phyloP scores from a whole-genome alignment of 768 basidiomycete genomes.

The Tulasnella sp. region DNA sequence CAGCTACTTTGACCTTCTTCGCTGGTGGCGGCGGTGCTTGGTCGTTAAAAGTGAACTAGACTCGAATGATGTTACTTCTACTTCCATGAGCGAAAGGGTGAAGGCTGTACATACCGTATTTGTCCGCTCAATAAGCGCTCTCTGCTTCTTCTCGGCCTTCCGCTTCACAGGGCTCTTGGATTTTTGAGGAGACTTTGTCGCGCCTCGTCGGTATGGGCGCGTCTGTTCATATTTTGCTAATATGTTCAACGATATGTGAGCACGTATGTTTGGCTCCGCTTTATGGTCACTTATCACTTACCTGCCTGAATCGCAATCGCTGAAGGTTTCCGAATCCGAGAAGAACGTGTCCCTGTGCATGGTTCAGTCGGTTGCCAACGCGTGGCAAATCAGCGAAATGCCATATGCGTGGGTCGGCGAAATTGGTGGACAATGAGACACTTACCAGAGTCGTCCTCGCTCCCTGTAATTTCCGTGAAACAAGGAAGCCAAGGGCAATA shows the following conservation, averaged over 20 bases:
- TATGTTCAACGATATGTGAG: too few relatives aligned
- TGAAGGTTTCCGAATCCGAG: neutral
- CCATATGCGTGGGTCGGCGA: neutral
- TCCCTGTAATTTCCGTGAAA: neutral
- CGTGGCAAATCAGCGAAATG: neutral
- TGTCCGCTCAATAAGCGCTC: neutral
- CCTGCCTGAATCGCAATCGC: neutral
- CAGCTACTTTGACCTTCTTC: neutral
- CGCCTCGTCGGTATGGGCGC: neutral
- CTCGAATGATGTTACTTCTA: neutral
- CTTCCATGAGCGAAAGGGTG: neutral
- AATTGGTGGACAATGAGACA: neutral
- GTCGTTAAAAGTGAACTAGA: neutral
- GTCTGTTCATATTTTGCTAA: too few relatives aligned
- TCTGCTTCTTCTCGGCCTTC: neutral
- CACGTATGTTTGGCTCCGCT: too few relatives aligned
- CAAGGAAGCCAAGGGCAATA: neutral
- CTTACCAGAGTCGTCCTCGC: neutral
- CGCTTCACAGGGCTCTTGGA: neutral
- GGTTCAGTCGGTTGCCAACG: neutral
- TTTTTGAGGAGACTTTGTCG: neutral
- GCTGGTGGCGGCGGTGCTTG: neutral
- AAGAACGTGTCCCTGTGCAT: neutral
- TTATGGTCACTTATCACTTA: neutral
- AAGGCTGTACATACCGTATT: neutral